phyloP scores from a whole-genome alignment of 2,329 filamentous ascomycete genomes.

The Botrytis deweyae region DNA sequence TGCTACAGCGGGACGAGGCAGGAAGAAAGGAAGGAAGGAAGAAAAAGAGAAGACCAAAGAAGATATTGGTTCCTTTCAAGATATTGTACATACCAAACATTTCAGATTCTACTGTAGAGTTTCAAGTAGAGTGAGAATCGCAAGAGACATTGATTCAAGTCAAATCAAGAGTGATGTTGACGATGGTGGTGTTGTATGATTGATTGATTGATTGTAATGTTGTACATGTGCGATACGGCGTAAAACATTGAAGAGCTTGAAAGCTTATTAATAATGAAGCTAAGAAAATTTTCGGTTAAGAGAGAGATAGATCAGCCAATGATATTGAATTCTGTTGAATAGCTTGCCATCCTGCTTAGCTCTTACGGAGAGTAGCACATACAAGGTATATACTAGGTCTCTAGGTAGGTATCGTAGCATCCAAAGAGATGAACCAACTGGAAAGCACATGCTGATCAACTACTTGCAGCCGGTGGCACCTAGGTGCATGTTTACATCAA shows the following conservation, averaged over 20 bases:
- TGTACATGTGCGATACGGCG: neutral
- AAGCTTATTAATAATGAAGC: neutral
- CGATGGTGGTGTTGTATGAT: neutral
- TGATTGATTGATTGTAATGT: neutral
- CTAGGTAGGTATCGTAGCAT: neutral
- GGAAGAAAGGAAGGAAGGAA: neutral
- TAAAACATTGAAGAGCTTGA: neutral
- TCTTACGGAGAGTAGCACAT: neutral
- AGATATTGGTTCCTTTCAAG: neutral
- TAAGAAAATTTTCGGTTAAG: conserved; percentile 2
- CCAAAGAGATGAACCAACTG: neutral
- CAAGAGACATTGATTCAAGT: neutral
- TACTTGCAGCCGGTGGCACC: neutral
- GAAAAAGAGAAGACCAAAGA: neutral
- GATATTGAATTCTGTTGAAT: neutral
- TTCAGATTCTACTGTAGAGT: conserved; percentile 6
- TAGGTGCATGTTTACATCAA: neutral
- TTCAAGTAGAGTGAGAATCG: neutral
- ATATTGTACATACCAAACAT: conserved; percentile 18
- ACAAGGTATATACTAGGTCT: neutral
- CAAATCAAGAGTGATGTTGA: neutral
- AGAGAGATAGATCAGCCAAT: neutral
- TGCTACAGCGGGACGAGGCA: conserved; percentile 10
- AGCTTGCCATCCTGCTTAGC: neutral
- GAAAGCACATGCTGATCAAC: conserved; percentile 13